Conservation (phyloP, 2,329 filamentous ascomycete genomes). For the Stachybotrys echinatus region DNA sequence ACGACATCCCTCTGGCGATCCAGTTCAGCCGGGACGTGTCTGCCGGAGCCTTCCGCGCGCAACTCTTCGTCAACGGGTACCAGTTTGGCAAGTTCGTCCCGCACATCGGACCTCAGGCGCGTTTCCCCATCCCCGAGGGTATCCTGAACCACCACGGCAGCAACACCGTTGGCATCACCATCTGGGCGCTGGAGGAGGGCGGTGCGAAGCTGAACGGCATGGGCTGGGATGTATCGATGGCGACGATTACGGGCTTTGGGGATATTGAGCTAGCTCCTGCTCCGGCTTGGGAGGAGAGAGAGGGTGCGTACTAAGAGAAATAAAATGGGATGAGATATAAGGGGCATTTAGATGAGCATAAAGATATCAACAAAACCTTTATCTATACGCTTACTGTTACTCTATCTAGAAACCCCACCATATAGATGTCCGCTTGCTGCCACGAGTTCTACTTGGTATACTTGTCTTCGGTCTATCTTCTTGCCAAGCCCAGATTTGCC, state of each 20-base stretch:
- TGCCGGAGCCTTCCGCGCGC: conserved; percentile 41
- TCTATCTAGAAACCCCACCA: too few relatives aligned
- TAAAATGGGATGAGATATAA: too few relatives aligned
- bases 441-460: too few relatives aligned
- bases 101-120: conserved; percentile 64
- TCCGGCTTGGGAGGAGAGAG: conserved; percentile 33
- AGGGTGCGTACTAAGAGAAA: conserved; percentile 36
- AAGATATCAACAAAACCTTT: too few relatives aligned
- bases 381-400: too few relatives aligned
- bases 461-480: too few relatives aligned
- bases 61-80: conserved; percentile 67
- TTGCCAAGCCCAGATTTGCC: too few relatives aligned
- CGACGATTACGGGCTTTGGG: conserved; percentile 39
- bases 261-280: conserved; percentile 35
- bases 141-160: conserved; percentile 60
- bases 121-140: conserved; percentile 63
- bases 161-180: conserved; percentile 60
- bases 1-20: conserved; percentile 53
- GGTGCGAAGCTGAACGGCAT: conserved; percentile 35
- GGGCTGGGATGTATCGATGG: conserved; percentile 27
- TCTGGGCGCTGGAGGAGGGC: conserved; percentile 56
- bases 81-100: conserved; percentile 53
- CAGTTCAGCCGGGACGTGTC: conserved; percentile 39
- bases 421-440: too few relatives aligned
- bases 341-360: too few relatives aligned